Percentiles rank a stretch among this genome's conserved stretches.
phyloP scores from a whole-genome alignment of 768 basidiomycete genomes.

The Lyophyllum semitale region DNA sequence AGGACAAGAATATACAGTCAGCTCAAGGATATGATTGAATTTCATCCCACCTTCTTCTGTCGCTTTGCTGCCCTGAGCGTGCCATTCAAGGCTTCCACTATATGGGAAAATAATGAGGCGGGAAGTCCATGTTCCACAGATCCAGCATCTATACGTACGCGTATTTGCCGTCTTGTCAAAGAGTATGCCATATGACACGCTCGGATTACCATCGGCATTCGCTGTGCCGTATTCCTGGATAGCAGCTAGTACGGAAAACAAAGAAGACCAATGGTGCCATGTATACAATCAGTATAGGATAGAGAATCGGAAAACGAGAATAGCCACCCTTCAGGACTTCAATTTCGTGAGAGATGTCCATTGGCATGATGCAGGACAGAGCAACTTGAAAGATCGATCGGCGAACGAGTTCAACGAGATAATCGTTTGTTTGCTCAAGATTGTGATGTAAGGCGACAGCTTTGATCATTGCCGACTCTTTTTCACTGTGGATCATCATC shows the following conservation, averaged over 20 bases:
- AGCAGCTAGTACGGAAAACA: slow-evolving; percentile 32
- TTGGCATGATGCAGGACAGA: no score
- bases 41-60: slow-evolving; percentile 45
- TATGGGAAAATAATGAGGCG: not conserved
- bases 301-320: not conserved
- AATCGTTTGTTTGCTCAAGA: no score
- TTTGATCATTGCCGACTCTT: no score
- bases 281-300: no score
- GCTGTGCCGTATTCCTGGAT: slow-evolving; percentile 43
- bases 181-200: slow-evolving; percentile 42
- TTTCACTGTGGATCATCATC: no score
- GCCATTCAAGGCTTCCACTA: slow-evolving; percentile 53
- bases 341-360: no score
- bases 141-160: slow-evolving; percentile 33
- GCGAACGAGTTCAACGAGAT: no score
- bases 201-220: slow-evolving; percentile 38
- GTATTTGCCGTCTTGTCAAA: slow-evolving; percentile 51
- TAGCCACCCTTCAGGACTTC: no score
- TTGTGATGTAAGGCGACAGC: no score
- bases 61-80: slow-evolving; percentile 47
- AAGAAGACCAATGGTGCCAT: not conserved
- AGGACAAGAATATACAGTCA: not conserved
- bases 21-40: no score
- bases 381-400: no score
- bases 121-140: not conserved